Evolutionary conservation across 1,284 basidiomycete genomes (phyloP).

Genomic region (Omphalotus olearius): DNA sequence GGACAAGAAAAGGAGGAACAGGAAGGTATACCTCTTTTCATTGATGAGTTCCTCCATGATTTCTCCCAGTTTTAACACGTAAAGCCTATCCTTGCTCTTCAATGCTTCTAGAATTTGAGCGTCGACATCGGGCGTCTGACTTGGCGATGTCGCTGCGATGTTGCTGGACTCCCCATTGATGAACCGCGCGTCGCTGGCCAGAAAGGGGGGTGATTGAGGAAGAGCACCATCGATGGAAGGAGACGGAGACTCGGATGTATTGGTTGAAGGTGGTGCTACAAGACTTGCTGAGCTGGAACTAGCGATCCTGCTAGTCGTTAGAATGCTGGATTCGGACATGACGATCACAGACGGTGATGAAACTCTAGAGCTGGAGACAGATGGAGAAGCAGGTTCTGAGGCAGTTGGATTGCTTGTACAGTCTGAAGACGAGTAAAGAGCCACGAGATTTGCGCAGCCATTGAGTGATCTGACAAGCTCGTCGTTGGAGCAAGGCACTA

Average conservation of each 20-base stretch:
- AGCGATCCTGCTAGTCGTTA: constrained; percentile 15
- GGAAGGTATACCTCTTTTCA: constrained; percentile 58
- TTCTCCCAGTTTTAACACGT: constrained; percentile 79
- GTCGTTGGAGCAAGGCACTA: constrained; percentile 5
- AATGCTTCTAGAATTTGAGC: constrained; percentile 79
- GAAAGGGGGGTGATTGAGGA: constrained; percentile 14
- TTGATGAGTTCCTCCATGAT: constrained; percentile 72
- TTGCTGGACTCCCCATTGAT: constrained; percentile 12
- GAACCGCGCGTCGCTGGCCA: background rate
- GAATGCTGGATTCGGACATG: constrained; percentile 16
- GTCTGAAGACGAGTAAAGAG: constrained; percentile 10
- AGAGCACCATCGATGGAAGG: constrained; percentile 16
- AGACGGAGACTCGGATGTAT: constrained; percentile 13
- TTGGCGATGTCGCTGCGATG: constrained; percentile 14
- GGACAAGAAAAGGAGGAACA: background rate
- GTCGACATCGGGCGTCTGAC: constrained; percentile 50
- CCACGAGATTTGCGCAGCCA: constrained; percentile 12
- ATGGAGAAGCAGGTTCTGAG: constrained; percentile 15
- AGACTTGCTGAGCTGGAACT: constrained; percentile 18
- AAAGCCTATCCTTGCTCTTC: constrained; percentile 78
- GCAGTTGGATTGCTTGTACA: constrained; percentile 9
- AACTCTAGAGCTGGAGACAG: constrained; percentile 15
- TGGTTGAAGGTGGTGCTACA: constrained; percentile 5
- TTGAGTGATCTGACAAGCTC: constrained; percentile 5
- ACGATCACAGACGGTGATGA: constrained; percentile 13